A percentile compares a stretch with the other conserved stretches of the same genome.
phyloP scores from a whole-genome alignment of 805 yeast species.

The Lipomyces orientalis region DNA sequence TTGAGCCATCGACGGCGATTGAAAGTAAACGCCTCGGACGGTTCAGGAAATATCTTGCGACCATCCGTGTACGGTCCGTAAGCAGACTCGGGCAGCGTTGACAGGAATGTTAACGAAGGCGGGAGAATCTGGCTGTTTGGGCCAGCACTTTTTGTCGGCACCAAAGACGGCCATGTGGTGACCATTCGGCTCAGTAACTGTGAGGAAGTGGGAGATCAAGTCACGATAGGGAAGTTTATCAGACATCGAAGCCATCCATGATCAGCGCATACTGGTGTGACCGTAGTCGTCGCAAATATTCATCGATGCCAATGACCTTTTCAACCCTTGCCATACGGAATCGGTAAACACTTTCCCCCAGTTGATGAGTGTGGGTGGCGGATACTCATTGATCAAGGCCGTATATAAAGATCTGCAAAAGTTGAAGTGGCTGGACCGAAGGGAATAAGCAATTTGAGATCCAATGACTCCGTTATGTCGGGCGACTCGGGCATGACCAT shows the following conservation, averaged over 20 bases:
- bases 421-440: slow-evolving; percentile 31
- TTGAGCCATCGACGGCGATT: slow-evolving; percentile 37
- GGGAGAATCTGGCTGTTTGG: slow-evolving; percentile 29
- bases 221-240: slow-evolving; percentile 34
- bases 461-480: slow-evolving; percentile 8
- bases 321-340: slow-evolving; percentile 29
- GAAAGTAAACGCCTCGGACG: slow-evolving; percentile 12
- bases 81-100: slow-evolving; percentile 30
- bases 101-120: slow-evolving; percentile 32
- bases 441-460: slow-evolving; percentile 32
- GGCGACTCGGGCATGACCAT: no score
- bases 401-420: slow-evolving; percentile 37
- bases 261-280: slow-evolving; percentile 29
- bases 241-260: slow-evolving; percentile 37
- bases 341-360: slow-evolving; percentile 28
- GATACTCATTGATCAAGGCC: slow-evolving; percentile 37
- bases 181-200: neutral
- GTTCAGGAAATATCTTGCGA: slow-evolving; percentile 5
- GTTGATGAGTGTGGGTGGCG: slow-evolving; percentile 35
- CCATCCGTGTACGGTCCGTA: slow-evolving; percentile 34
- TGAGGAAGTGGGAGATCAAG: slow-evolving; percentile 12
- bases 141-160: slow-evolving; percentile 39
- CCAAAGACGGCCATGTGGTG: slow-evolving; percentile 31
- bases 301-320: slow-evolving; percentile 31
- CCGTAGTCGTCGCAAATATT: slow-evolving; percentile 15